Evolutionary conservation across 2,329 filamentous ascomycete species (phyloP), one percentile per base, ranked within the genome.

Genomic region (Fusarium sp.): DNA sequence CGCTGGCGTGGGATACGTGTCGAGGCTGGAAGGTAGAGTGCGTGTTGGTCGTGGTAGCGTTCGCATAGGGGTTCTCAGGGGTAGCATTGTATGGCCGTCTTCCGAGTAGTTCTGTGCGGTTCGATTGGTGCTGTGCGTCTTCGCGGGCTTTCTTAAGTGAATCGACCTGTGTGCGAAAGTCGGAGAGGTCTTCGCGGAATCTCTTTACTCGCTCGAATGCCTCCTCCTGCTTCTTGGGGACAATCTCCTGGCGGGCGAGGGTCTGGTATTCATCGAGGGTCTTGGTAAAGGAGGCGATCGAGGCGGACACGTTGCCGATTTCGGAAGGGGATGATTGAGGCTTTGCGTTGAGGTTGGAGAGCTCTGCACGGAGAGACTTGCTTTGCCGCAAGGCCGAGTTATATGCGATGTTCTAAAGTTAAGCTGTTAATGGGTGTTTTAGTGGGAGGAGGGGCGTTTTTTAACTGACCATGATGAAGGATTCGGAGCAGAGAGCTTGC

Each of bases 41-140:
- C 32, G 73, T 72, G 7, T 70, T 72, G n/a, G 72, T 72, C 13
- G 70, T 64, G 36, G 74, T 75, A 5, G 77, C 75, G 65, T 91
- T 87, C 13, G 92, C 87, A 75, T 98, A 98, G 0, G 95, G 95
- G 72, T 98, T 98, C 76, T 98, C 95, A 2, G 95, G 94, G 2
- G 88, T 90, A n/a, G 88, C 86, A 50, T 78, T 77, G 72, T 95
- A 94, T 2, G 93, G 92, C 42, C 95, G 84, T 47, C 95, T 85
- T 25, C 93, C 94, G 1, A 98, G 84, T 25, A 99, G 84, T 76
- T 98, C 95, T 61, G 85, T 85, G 44, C 92, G 85, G 73, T 93
- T 91, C 53, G 80, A 76, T 46, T 79, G 78, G 68, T 90, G 85
- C 48, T 86, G 83, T 31, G 86, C 83, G 34, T 96, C 91, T 65